Base-by-base conservation (phyloP, 2,329 filamentous ascomycete species). In the Ambrosiella beaveri region DNA sequence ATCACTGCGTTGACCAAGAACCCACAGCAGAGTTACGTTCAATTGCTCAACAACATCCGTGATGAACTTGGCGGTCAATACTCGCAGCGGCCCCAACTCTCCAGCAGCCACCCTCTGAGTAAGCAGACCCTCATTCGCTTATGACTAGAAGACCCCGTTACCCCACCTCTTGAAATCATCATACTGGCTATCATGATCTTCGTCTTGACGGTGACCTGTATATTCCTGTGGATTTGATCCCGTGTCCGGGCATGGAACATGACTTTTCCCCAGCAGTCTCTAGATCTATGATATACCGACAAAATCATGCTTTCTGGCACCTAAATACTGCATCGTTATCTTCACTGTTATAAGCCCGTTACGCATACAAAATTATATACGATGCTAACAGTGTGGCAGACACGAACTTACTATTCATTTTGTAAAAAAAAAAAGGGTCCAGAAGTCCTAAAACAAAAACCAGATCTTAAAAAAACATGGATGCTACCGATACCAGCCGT, bases 91-190 rank as follows among this genome's bases (percentile, higher is more conserved):
- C 93, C 93, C 59, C 93, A 98, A 75, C 75, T 98, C 64, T 97
- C 90, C 67, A 94, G 89, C 74, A 96, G 90, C 71, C 93, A 98
- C 71, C 93, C 93, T 58, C 75, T 98, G 69, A 88, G 91, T 96
- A 82, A 74, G 82, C 72, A 55, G 41, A 44, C 51, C 52, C 57
- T 57, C 27, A 27, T 27, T 27, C 27, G 27, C 27, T 27, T 27
- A 27, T 27, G 27, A 27, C 27, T 27, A 27, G 27, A 27, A 27
- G 27, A 27, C 27, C 27, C 27, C 27, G 27, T 27, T 27, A 27
- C 27, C 27, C 27, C 3, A 27, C 27, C 3, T 27, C 27, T 27
- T 27, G 27, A 27, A 27, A 27, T 2, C 27, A 27, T 27, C 27
- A 27, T 27, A 27, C 27, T 27, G 27, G 27, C 27, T 4, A 4